phyloP scores from a whole-genome alignment of 768 basidiomycete species.

The Rhodosporidiobolus sp. region DNA sequence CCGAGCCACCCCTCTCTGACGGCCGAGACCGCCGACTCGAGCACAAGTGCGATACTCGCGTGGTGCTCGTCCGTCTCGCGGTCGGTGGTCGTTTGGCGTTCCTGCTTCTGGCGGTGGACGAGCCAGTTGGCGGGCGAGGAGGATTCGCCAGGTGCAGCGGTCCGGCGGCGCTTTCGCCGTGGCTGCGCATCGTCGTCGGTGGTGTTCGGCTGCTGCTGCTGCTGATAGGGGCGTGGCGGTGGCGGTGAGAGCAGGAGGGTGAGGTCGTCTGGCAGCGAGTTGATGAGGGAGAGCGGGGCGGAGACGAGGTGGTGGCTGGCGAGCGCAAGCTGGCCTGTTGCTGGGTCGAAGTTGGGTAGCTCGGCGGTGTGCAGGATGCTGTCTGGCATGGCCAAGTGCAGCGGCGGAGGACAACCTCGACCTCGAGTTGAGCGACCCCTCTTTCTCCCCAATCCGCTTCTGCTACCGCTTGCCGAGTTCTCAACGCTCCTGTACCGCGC shows the following conservation, averaged over 20 bases:
- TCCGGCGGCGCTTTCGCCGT: conserved; percentile 2
- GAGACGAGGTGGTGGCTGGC: conserved; percentile 28
- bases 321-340: conserved; percentile 22
- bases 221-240: conserved; percentile 1
- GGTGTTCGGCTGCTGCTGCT: neutral
- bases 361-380: conserved; percentile 4
- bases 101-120: conserved; percentile 1
- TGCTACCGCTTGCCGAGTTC: neutral
- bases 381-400: neutral
- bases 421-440: no score
- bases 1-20: conserved; percentile 13
- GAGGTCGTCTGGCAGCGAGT: neutral
- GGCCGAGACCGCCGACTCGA: conserved; percentile 15
- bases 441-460: no score
- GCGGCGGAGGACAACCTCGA: no score
- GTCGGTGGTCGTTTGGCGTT: conserved; percentile 14
- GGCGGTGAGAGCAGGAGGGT: conserved; percentile 14
- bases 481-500: no score
- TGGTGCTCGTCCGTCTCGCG: conserved; percentile 24
- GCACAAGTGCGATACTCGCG: neutral
- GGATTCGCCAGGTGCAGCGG: neutral
- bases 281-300: neutral
- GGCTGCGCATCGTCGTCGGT: no score
- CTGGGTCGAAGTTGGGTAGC: conserved; percentile 18
- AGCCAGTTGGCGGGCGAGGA: conserved; percentile 21